phyloP scores from a whole-genome alignment of 1,284 basidiomycete genomes.

The Ganoderma lucidum region DNA sequence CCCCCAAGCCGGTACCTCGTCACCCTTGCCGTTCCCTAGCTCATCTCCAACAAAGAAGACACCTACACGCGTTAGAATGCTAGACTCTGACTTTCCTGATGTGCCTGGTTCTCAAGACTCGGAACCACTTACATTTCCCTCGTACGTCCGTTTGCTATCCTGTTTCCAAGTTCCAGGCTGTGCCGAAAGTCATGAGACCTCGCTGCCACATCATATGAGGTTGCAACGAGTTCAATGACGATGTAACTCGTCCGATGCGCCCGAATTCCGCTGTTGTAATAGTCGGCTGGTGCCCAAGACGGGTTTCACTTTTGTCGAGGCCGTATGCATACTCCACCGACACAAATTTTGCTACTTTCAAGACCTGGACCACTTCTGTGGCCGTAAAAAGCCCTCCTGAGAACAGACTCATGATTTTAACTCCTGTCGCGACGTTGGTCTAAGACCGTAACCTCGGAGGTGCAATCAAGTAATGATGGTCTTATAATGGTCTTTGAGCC shows the following conservation, averaged over 20 bases:
- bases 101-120: conserved; percentile 52
- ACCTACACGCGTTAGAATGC: conserved; percentile 45
- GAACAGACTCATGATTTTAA: too few species aligned
- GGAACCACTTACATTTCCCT: conserved; percentile 69
- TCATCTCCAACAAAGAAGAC: conserved; percentile 66
- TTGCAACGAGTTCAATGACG: neutral
- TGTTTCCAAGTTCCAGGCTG: neutral
- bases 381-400: too few species aligned
- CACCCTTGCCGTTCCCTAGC: conserved; percentile 77
- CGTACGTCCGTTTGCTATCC: conserved; percentile 47
- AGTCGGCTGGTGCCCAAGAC: too few species aligned
- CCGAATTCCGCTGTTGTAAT: neutral
- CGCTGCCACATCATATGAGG: neutral
- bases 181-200: neutral
- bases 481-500: too few species aligned
- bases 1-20: conserved; percentile 62
- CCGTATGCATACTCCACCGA: too few species aligned
- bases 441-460: too few species aligned
- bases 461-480: too few species aligned
- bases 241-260: neutral
- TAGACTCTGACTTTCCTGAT: conserved; percentile 33
- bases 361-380: too few species aligned
- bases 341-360: too few species aligned
- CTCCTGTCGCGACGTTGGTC: too few species aligned
- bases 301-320: too few species aligned